Conservation (phyloP, 805 yeast species). For the Suhomyces faveliae region DNA sequence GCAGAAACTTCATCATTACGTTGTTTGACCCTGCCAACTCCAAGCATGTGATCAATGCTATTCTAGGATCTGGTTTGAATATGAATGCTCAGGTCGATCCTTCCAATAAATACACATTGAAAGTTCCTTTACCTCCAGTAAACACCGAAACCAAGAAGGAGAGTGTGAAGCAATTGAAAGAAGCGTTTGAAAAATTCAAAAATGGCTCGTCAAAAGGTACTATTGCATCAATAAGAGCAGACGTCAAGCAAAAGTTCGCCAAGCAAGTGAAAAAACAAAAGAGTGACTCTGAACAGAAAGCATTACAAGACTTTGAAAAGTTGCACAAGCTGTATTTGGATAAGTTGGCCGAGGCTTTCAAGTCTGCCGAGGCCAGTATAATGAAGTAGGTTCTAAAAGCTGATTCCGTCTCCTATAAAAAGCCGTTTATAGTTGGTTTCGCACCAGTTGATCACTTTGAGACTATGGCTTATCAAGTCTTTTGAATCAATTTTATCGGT, state of each 20-base stretch:
- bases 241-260: conserved; percentile 57
- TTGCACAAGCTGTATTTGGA: conserved; percentile 63
- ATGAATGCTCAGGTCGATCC: conserved; percentile 80
- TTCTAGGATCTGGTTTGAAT: conserved; percentile 66
- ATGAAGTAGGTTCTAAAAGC: conserved; percentile 36
- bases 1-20: conserved; percentile 70
- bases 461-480: conserved; percentile 58
- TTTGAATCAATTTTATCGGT: conserved; percentile 52
- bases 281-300: conserved; percentile 54
- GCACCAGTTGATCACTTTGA: conserved; percentile 73
- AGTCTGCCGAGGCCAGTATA: conserved; percentile 28
- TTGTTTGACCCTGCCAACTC: conserved; percentile 81
- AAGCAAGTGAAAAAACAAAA: conserved; percentile 51
- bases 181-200: conserved; percentile 61
- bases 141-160: conserved; percentile 66
- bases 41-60: conserved; percentile 66
- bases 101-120: conserved; percentile 67
- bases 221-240: conserved; percentile 39
- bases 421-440: conserved; percentile 64
- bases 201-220: conserved; percentile 47
- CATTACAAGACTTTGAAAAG: conserved; percentile 63
- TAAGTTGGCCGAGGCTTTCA: conserved; percentile 46
- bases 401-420: conserved; percentile 73
- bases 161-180: conserved; percentile 59
- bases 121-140: conserved; percentile 71